Conservation (phyloP, 257 asterid genomes). For the Cinchona pubescens region DNA sequence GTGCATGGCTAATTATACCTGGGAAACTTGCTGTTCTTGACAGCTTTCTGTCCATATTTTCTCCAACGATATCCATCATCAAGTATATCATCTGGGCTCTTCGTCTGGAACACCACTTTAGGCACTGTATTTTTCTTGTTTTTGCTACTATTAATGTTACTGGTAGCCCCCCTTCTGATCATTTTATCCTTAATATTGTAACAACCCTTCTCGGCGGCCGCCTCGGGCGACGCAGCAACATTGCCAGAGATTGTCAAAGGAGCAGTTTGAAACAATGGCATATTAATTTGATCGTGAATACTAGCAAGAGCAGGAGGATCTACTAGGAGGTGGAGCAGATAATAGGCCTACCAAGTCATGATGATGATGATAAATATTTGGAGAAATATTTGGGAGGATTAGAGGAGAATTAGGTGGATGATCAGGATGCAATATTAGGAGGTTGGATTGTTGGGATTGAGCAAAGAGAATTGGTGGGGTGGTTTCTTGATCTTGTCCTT, state of each 20-base stretch:
- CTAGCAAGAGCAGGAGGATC: slow-evolving; percentile 27
- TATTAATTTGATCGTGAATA: not conserved
- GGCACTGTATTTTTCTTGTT: slow-evolving; percentile 25
- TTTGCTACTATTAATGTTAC: slow-evolving; percentile 14
- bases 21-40: slow-evolving; percentile 73
- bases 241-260: slow-evolving; percentile 1
- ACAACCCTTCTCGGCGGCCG: not conserved
- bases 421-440: not conserved
- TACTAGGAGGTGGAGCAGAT: slow-evolving; percentile 12
- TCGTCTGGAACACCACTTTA: slow-evolving; percentile 64
- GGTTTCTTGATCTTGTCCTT: slow-evolving; percentile 14
- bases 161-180: not conserved
- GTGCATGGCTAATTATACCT: slow-evolving; percentile 57
- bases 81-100: slow-evolving; percentile 86
- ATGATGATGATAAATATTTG: too few relatives aligned
- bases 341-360: slow-evolving; percentile 24
- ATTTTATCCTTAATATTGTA: not conserved
- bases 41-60: slow-evolving; percentile 90
- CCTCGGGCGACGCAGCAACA: not conserved
- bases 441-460: not conserved
- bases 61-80: slow-evolving; percentile 98
- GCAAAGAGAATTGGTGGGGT: slow-evolving; percentile 3
- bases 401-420: not conserved
- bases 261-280: slow-evolving; percentile 1
- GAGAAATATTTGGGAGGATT: slow-evolving; percentile 31